Base-by-base conservation (phyloP, 495 filamentous ascomycete species). In the Hyphodiscus hymeniophilus region DNA sequence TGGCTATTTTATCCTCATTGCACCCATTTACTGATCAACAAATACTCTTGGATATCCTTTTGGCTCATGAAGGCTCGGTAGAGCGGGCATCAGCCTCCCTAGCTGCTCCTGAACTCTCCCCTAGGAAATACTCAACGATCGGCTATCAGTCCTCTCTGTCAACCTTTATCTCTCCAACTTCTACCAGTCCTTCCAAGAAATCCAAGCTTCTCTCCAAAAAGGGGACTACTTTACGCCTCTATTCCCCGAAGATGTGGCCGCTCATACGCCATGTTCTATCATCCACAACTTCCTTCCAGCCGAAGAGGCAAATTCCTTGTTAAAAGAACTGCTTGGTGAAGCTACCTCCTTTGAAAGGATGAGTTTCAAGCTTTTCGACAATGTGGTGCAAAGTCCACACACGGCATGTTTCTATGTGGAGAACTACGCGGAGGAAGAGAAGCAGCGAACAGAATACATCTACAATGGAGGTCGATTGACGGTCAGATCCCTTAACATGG, bases 221-320 rank as follows among this genome's bases (percentile, higher is more conserved):
- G 58, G 92, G 89, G 10, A 69, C 79, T 52, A 95, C 90, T 0
- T 63, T 95, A 7, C 83, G 90, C 61, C 73, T 97, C 0, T 96
- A 79, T 56, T 73, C 83, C 24, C 85, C 90, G 69, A 76, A 30
- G 88, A 95, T 60, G 74, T 96, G 22, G 80, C 83, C 40, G 67
- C 74, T 13, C 74, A 89, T 56, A 94, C 92, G 0, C 87, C 92
- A 15, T 95, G 89, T 65, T 87, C 84, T 7, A 82, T 95, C 53
- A 81, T 95, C 57, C 90, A 90, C 66, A 91, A 94, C 58, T 96
- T 96, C 60, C 73, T 97, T 0, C 81, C 86, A 0, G 11, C 72
- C 0, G 68, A 79, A 7, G 72, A 83, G 40, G 91, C 91, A 16
- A 81, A 85, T 43, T 63, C 68, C 3, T 75, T 97, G 10, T 72